A percentile compares a stretch with the other conserved stretches of the same genome.
Conservation (phyloP, 768 basidiomycete species). For the Suillus discolor region DNA sequence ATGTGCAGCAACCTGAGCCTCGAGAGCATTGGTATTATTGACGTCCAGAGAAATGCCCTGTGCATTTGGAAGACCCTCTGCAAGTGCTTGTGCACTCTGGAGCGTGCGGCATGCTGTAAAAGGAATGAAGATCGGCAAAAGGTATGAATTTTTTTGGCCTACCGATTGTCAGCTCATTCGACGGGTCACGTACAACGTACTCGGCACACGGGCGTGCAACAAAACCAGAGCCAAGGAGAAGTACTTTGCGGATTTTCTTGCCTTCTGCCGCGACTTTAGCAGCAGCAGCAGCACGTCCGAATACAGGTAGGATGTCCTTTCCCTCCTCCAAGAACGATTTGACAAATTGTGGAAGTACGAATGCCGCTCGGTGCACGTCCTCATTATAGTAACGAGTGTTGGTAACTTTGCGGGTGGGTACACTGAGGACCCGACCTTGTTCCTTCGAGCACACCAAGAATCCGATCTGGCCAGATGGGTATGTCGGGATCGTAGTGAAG, state of each 20-base stretch:
- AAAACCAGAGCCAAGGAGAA: slow-evolving; percentile 93
- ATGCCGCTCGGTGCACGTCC: slow-evolving; percentile 78
- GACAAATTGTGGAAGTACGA: slow-evolving; percentile 92
- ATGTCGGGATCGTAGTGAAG: slow-evolving; percentile 95
- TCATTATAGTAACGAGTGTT: slow-evolving; percentile 85
- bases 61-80: slow-evolving; percentile 66
- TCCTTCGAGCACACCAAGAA: slow-evolving; percentile 90
- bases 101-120: slow-evolving; percentile 84
- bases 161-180: slow-evolving; percentile 87
- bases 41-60: slow-evolving; percentile 85
- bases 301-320: slow-evolving; percentile 69
- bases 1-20: slow-evolving; percentile 78
- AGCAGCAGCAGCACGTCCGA: slow-evolving; percentile 64
- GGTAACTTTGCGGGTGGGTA: slow-evolving; percentile 71
- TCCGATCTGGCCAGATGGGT: slow-evolving; percentile 98
- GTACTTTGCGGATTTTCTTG: slow-evolving; percentile 61
- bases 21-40: slow-evolving; percentile 65
- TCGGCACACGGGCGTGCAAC: slow-evolving; percentile 97
- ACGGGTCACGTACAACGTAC: slow-evolving; percentile 81
- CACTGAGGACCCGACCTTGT: slow-evolving; percentile 64
- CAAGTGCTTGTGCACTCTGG: slow-evolving; percentile 69
- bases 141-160: slow-evolving; percentile 22
- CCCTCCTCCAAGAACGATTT: slow-evolving; percentile 73
- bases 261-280: slow-evolving; percentile 44
- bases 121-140: neutral